A percentile compares a stretch with the other conserved stretches of the same genome.
Evolutionary conservation across 768 basidiomycete genomes (phyloP).

Genomic region (Gloeostereum incarnatum): DNA sequence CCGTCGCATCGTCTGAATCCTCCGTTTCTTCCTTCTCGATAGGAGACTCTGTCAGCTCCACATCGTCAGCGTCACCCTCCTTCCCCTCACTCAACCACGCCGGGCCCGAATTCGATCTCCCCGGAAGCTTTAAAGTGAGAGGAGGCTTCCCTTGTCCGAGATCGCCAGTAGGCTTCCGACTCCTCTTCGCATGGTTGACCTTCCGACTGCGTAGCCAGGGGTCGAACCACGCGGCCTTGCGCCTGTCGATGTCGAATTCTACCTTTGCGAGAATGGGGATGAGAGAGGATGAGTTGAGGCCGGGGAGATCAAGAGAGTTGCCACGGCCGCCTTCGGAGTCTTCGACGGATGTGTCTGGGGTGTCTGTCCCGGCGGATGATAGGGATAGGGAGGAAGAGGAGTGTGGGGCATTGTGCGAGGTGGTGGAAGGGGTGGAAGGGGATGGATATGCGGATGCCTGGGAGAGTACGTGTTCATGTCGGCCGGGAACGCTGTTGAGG

Average conservation of each 20-base stretch:
- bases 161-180: conserved; percentile 18
- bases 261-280: conserved; percentile 88
- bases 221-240: conserved; percentile 79
- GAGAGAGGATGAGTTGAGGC: conserved; percentile 50
- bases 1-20: conserved; percentile 30
- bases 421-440: conserved; percentile 38
- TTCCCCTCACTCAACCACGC: conserved; percentile 16
- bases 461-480: no score
- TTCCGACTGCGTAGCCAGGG: conserved; percentile 67
- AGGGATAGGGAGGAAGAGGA: conserved; percentile 36
- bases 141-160: no score
- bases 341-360: conserved; percentile 34
- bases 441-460: conserved; percentile 23
- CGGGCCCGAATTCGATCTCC: not conserved
- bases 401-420: conserved; percentile 36
- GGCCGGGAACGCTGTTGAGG: conserved; percentile 21
- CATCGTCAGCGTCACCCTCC: conserved; percentile 21
- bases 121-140: not conserved
- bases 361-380: conserved; percentile 34
- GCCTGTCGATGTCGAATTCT: conserved; percentile 87
- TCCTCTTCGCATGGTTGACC: conserved; percentile 52
- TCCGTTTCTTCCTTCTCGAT: conserved; percentile 16
- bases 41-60: conserved; percentile 15
- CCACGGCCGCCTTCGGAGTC: conserved; percentile 25
- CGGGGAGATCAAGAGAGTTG: conserved; percentile 54